phyloP scores from a whole-genome alignment of 202 grass and related monocot genomes.

The Panicum virgatum region DNA sequence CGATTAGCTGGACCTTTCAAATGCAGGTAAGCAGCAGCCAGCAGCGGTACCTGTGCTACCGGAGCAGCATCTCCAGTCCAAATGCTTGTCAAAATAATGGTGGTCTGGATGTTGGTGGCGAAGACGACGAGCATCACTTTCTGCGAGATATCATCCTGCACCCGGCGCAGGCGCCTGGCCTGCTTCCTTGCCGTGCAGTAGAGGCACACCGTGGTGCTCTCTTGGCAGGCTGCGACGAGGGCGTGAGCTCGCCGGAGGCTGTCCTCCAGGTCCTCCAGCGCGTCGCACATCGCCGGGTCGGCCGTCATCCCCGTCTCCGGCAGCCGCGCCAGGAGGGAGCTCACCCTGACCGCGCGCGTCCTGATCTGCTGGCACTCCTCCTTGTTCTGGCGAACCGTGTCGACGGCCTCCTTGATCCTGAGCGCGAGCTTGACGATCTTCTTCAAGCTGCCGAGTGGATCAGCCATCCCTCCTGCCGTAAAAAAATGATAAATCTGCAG shows the following conservation, averaged over 20 bases:
- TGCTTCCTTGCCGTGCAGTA: not conserved
- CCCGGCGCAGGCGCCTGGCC: not conserved
- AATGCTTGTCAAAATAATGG: not conserved
- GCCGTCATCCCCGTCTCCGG: not conserved
- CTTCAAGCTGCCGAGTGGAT: not conserved
- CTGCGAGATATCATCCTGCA: not conserved
- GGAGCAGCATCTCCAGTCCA: not conserved
- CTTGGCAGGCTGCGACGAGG: not conserved
- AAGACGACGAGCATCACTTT: not conserved
- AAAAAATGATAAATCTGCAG: too few species aligned
- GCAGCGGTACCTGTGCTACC: not conserved
- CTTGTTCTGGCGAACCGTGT: constrained; percentile 2
- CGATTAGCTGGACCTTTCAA: too few species aligned
- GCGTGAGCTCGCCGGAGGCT: not conserved
- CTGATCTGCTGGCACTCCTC: not conserved
- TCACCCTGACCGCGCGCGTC: not conserved
- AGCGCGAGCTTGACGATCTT: not conserved
- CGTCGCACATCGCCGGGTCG: not conserved
- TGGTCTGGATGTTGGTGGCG: not conserved
- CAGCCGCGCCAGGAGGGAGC: not conserved
- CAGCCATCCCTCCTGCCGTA: not conserved
- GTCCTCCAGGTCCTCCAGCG: not conserved
- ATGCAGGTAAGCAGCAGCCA: too few species aligned
- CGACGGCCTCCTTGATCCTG: constrained; percentile 23
- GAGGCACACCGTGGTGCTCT: not conserved